Evolutionary conservation across 768 basidiomycete species (phyloP), one percentile per base, ranked within the genome.

Genomic region (Psilocybe subaeruginosa): DNA sequence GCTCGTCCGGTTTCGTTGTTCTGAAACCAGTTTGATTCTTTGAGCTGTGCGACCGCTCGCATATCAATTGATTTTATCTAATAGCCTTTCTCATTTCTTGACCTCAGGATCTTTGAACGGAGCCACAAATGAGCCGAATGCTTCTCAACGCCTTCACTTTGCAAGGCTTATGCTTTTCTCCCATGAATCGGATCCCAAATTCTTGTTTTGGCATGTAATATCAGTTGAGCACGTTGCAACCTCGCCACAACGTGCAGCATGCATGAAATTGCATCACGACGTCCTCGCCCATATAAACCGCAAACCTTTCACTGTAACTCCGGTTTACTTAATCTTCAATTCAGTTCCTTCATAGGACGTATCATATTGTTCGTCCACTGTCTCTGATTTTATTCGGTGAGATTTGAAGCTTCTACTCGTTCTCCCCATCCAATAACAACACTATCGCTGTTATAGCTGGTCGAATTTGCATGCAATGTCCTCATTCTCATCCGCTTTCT

Each of bases 141-240:
- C 23, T 23, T 23, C 23, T 23, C 23, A 23, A 39, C 37, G 37
- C 14, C 37, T 39, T 39, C 37, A 39, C 14, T 39, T 8, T 39
- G 8, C 37, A 39, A 39, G 37, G 47, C 27, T 11, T 49, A 27
- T 23, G 23, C 23, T 23, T 23, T 23, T 23, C 23, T 23, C 23
- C 23, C 23, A 23, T 23, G 23, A 23, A 49, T 19, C 47, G 8
- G 8, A 49, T 7, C 30, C 29, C 14, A 9, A 37, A n/a, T 8
- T 29, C n/a, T 29, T 31, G 29, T 53, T 46, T 35, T 49, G 17
- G 17, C 6, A 12, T 0, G 9, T 31, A 14, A 51, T 30, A 14
- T 12, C 23, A 9, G 50, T 33, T 11, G n/a, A 54, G 16, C 60
- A 61, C 60, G 60, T 55, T 56, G 60, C n/a, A 8, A 41, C 60